phyloP scores from a whole-genome alignment of 2,329 filamentous ascomycete species.

The Emericellopsis cladophorae region DNA sequence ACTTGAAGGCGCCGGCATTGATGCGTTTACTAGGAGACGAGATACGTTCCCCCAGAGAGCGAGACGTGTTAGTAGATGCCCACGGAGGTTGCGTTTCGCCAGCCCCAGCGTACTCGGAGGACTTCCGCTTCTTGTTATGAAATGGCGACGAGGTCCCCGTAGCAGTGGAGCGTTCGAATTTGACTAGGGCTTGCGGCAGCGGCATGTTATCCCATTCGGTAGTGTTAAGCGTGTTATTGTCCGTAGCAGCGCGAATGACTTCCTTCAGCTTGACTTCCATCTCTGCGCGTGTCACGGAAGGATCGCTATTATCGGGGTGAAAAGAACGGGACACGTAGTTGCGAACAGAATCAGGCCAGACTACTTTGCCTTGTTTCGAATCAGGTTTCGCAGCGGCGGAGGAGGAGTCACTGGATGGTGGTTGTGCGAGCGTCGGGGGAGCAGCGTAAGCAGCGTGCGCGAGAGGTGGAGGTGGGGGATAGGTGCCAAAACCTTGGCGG shows the following conservation, averaged over 20 bases:
- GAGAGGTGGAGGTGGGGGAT: constrained; percentile 12
- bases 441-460: constrained; percentile 3
- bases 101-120: constrained; percentile 36
- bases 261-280: constrained; percentile 77
- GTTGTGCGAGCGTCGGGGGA: constrained; percentile 6
- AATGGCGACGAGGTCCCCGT: constrained; percentile 6
- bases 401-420: background rate
- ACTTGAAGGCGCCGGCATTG: constrained; percentile 34
- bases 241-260: constrained; percentile 73
- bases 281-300: constrained; percentile 50
- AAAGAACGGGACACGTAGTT: constrained; percentile 86
- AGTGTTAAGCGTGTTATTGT: constrained; percentile 55
- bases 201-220: constrained; percentile 77
- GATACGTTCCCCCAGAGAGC: constrained; percentile 61
- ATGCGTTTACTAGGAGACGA: constrained; percentile 31
- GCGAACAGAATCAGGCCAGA: constrained; percentile 75
- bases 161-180: constrained; percentile 42
- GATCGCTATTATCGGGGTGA: constrained; percentile 55
- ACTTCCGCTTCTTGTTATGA: constrained; percentile 69
- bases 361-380: constrained; percentile 44
- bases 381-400: constrained; percentile 14
- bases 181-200: constrained; percentile 74
- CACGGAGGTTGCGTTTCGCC: constrained; percentile 47
- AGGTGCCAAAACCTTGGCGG: constrained; percentile 43
- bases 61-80: constrained; percentile 53